Percentiles rank a stretch among this genome's conserved stretches.
These are phyloP conservation scores for Chaetomium strumarium DNA, from an alignment of 2,329 filamentous ascomycete species.

Conservation along the genomic window DNA sequence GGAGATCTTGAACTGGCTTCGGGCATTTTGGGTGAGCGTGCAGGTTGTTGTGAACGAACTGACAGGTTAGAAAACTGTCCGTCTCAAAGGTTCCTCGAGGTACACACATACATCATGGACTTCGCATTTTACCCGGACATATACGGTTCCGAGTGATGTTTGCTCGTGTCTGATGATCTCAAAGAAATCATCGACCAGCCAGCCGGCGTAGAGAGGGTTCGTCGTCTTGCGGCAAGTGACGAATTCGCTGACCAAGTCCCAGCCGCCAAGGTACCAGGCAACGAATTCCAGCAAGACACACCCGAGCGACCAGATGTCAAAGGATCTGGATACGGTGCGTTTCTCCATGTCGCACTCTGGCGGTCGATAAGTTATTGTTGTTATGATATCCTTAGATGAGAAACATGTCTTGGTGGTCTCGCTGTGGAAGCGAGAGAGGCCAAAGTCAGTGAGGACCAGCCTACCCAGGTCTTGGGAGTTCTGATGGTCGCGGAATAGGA, in stretches of 20 bases:
- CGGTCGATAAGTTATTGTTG: slow-evolving; percentile 9
- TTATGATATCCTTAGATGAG: background rate
- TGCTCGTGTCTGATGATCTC: background rate
- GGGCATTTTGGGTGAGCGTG: background rate
- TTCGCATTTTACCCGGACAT: background rate
- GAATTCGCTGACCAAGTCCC: background rate
- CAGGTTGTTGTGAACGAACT: background rate
- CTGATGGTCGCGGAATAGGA: slow-evolving; percentile 10
- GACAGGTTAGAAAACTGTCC: background rate
- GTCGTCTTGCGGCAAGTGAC: background rate
- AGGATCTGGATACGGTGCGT: background rate
- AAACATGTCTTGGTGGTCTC: slow-evolving; percentile 3
- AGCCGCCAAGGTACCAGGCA: slow-evolving; percentile 11
- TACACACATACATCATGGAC: background rate
- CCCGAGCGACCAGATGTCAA: slow-evolving; percentile 17
- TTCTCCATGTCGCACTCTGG: slow-evolving; percentile 9
- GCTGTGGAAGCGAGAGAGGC: slow-evolving; percentile 5
- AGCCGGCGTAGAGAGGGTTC: background rate
- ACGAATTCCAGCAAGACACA: slow-evolving; percentile 14
- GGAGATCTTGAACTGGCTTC: background rate
- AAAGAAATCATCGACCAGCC: background rate
- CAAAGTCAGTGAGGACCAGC: slow-evolving; percentile 15
- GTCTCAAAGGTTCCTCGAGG: background rate
- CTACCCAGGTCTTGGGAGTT: background rate
- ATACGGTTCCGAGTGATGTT: background rate